These are phyloP conservation scores for Waltiozyma sp. DNA, from an alignment of 1,139 yeast genomes.

Conservation along the genomic window DNA sequence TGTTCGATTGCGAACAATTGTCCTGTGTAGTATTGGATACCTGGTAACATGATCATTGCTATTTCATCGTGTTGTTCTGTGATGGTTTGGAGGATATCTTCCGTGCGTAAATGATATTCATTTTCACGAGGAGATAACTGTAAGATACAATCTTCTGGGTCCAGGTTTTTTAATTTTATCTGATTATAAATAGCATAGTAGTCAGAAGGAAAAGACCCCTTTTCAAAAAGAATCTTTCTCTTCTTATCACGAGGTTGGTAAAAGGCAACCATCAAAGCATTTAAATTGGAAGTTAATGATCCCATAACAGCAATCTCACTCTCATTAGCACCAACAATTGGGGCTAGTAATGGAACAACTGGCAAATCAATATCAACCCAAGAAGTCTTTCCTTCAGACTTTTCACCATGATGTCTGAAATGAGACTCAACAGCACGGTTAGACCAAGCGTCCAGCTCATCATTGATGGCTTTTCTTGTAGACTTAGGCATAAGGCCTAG, in stretches of 20 bases:
- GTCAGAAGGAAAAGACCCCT: constrained; percentile 86
- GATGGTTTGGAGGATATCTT: constrained; percentile 47
- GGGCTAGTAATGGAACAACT: constrained; percentile 54
- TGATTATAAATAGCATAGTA: constrained; percentile 76
- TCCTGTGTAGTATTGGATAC: constrained; percentile 88
- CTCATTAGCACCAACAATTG: constrained; percentile 62
- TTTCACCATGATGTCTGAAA: constrained; percentile 51
- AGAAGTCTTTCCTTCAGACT: constrained; percentile 32
- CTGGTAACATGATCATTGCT: constrained; percentile 73
- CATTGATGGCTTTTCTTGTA: constrained; percentile 44
- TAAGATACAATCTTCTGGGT: constrained; percentile 45
- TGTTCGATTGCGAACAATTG: constrained; percentile 64
- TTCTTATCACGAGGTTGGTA: constrained; percentile 52
- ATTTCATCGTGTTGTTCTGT: constrained; percentile 49
- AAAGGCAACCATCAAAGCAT: constrained; percentile 61
- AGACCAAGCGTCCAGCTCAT: constrained; percentile 76
- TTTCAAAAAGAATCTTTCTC: constrained; percentile 71
- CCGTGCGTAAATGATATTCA: constrained; percentile 47
- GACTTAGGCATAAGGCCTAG: constrained; percentile 76
- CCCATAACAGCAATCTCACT: constrained; percentile 84
- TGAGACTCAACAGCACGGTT: constrained; percentile 77
- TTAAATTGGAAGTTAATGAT: constrained; percentile 71
- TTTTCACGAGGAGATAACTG: constrained; percentile 50
- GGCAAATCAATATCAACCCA: constrained; percentile 88
- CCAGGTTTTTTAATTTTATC: constrained; percentile 47